Conservation (phyloP, 2,329 filamentous ascomycete genomes). For the Diplodia seriata region DNA sequence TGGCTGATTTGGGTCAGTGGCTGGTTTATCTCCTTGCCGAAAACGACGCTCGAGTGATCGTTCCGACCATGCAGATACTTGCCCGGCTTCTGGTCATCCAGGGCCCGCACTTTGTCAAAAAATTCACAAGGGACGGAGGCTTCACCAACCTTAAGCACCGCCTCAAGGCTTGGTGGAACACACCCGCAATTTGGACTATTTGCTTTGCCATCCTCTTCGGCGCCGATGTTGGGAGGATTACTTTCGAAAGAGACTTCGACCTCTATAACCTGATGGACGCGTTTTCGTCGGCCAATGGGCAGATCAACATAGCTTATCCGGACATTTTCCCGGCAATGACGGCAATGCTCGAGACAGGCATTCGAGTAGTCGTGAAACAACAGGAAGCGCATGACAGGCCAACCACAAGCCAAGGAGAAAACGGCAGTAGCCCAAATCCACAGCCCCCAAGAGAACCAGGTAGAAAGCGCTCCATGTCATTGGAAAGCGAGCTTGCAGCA, state of each 20-base stretch:
- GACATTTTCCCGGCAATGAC: constrained; percentile 82
- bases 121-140: constrained; percentile 88
- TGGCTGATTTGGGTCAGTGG: constrained; percentile 65
- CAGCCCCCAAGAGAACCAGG: constrained; percentile 42
- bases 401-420: constrained; percentile 38
- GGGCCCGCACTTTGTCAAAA: constrained; percentile 79
- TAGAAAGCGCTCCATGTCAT: constrained; percentile 70
- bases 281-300: constrained; percentile 63
- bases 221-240: constrained; percentile 75
- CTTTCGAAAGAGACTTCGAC: constrained; percentile 77
- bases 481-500: constrained; percentile 62
- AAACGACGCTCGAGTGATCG: constrained; percentile 80
- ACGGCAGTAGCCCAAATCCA: constrained; percentile 36
- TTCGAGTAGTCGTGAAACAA: constrained; percentile 68
- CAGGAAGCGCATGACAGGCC: constrained; percentile 27
- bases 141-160: constrained; percentile 85
- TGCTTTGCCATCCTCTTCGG: constrained; percentile 90
- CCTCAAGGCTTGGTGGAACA: constrained; percentile 86
- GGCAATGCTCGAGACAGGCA: constrained; percentile 84
- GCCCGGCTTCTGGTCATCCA: constrained; percentile 83
- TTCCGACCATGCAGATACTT: constrained; percentile 81
- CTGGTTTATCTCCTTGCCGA: constrained; percentile 89
- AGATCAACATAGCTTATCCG: constrained; percentile 72
- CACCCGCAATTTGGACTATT: constrained; percentile 83
- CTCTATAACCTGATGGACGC: constrained; percentile 75